These are phyloP conservation scores for Apiospora rasikravindrae DNA, from an alignment of 2,329 filamentous ascomycete species.

Conservation along the genomic window DNA sequence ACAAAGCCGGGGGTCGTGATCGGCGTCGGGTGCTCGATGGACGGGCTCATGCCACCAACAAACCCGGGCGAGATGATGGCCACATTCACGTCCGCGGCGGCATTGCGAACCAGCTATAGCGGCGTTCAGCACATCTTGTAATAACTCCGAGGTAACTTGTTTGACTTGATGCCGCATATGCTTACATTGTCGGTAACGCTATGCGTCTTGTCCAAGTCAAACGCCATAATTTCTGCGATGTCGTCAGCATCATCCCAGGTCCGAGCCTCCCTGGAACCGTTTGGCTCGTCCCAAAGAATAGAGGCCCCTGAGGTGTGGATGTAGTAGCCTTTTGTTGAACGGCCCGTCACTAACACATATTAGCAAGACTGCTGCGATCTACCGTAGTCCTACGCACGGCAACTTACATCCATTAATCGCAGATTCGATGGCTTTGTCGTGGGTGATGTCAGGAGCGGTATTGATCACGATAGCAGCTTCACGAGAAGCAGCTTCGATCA, in stretches of 20 bases:
- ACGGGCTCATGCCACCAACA: constrained; percentile 30
- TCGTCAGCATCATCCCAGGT: constrained; percentile 30
- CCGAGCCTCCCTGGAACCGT: constrained; percentile 20
- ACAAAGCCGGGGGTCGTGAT: constrained; percentile 27
- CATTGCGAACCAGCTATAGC: not conserved
- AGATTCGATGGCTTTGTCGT: constrained; percentile 24
- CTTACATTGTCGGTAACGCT: constrained; percentile 26
- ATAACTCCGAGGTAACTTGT: not conserved
- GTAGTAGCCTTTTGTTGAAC: constrained; percentile 23
- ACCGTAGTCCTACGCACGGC: not conserved
- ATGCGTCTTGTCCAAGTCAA: constrained; percentile 25
- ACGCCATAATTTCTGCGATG: constrained; percentile 20
- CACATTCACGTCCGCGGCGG: constrained; percentile 24
- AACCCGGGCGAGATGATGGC: constrained; percentile 30
- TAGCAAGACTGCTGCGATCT: not conserved
- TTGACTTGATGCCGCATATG: not conserved
- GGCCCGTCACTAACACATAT: not conserved
- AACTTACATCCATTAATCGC: constrained; percentile 22
- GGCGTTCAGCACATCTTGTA: not conserved
- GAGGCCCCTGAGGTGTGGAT: constrained; percentile 30
- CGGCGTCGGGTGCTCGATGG: constrained; percentile 28
- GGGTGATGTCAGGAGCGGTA: constrained; percentile 28
- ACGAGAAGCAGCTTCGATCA: constrained; percentile 23
- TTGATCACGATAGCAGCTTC: constrained; percentile 30
- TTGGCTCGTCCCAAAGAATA: constrained; percentile 26